phyloP scores from a whole-genome alignment of 2,329 filamentous ascomycete genomes.

The Harringtonia aguacate region DNA sequence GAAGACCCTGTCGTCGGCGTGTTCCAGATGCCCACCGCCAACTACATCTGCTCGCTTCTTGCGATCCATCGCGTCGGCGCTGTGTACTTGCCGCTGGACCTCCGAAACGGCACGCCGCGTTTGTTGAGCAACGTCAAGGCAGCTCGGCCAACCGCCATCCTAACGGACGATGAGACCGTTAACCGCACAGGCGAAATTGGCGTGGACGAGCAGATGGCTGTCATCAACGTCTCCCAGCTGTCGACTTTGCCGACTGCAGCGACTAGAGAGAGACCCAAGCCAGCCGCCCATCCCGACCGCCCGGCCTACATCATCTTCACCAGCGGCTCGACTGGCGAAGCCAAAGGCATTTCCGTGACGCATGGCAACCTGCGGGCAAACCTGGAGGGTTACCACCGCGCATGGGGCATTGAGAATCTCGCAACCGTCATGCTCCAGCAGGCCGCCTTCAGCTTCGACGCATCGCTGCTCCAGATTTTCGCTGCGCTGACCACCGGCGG shows the following conservation, averaged over 20 bases:
- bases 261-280: no score
- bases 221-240: no score
- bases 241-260: no score
- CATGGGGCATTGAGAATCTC: slow-evolving; percentile 26
- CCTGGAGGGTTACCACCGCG: background rate
- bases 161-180: background rate
- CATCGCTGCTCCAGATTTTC: slow-evolving; percentile 27
- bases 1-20: no score
- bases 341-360: slow-evolving; percentile 48
- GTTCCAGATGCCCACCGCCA: background rate
- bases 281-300: slow-evolving; percentile 21
- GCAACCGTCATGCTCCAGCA: slow-evolving; percentile 9
- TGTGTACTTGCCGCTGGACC: slow-evolving; percentile 49
- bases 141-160: slow-evolving; percentile 3
- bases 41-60: slow-evolving; percentile 28
- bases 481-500: slow-evolving; percentile 24
- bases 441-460: slow-evolving; percentile 27
- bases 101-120: slow-evolving; percentile 27
- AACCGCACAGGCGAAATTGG: background rate
- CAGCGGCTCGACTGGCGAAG: slow-evolving; percentile 46
- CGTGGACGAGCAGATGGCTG: background rate
- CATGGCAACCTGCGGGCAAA: slow-evolving; percentile 44
- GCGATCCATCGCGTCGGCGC: slow-evolving; percentile 45
- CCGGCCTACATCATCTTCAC: slow-evolving; percentile 42
- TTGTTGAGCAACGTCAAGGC: slow-evolving; percentile 14